Conservation (phyloP, 1,139 yeast genomes). For the Pichia sp. region DNA sequence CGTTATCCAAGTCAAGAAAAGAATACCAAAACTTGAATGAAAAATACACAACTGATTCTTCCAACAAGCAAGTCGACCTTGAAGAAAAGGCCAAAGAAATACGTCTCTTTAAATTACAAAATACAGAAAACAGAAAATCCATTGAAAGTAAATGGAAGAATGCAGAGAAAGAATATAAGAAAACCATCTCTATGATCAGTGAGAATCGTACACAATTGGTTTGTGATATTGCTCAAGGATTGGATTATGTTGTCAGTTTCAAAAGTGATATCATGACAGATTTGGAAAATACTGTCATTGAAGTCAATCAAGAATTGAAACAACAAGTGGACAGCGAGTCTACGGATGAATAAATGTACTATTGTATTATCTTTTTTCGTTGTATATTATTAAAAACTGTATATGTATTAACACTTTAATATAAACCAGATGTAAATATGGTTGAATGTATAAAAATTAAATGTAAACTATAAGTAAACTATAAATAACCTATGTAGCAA, state of each 20-base stretch:
- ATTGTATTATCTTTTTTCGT: neutral
- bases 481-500: slow-evolving; percentile 7
- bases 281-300: slow-evolving; percentile 41
- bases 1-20: slow-evolving; percentile 32
- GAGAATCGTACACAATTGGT: slow-evolving; percentile 49
- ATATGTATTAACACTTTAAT: neutral
- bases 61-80: slow-evolving; percentile 19
- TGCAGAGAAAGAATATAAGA: slow-evolving; percentile 54
- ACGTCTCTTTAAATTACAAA: slow-evolving; percentile 48
- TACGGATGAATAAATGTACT: neutral
- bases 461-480: neutral
- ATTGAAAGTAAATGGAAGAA: slow-evolving; percentile 58
- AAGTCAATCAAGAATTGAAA: slow-evolving; percentile 15
- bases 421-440: too few species aligned
- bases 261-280: slow-evolving; percentile 63
- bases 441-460: too few species aligned
- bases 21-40: slow-evolving; percentile 40
- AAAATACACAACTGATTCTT: slow-evolving; percentile 57
- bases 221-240: slow-evolving; percentile 53
- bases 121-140: slow-evolving; percentile 53
- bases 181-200: slow-evolving; percentile 46
- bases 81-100: slow-evolving; percentile 46
- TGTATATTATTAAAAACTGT: slow-evolving; percentile 9
- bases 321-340: slow-evolving; percentile 7
- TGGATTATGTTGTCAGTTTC: slow-evolving; percentile 60